phyloP scores from a whole-genome alignment of 345 rosid species.

The Streptanthus diversifolius region DNA sequence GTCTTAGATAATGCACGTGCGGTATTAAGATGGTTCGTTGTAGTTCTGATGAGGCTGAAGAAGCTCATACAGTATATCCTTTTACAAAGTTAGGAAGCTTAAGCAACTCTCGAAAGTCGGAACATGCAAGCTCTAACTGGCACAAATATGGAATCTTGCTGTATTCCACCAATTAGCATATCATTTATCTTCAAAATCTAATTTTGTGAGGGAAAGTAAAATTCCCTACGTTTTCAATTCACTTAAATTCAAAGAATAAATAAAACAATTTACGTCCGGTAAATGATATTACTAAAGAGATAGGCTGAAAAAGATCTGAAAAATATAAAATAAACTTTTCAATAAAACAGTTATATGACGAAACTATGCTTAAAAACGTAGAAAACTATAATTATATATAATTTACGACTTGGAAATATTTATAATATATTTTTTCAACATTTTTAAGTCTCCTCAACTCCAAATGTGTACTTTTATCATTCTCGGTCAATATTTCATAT shows the following conservation, averaged over 20 bases:
- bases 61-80: not conserved
- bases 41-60: not conserved
- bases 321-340: not conserved
- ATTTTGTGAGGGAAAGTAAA: not conserved
- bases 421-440: not conserved
- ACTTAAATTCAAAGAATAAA: not conserved
- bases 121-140: not conserved
- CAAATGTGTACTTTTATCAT: not conserved
- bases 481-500: not conserved
- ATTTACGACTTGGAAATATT: not conserved
- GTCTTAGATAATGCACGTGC: slow-evolving; percentile 20
- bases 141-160: not conserved
- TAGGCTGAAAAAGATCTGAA: not conserved
- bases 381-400: not conserved
- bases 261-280: not conserved
- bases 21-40: slow-evolving; percentile 8
- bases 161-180: not conserved
- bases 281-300: not conserved
- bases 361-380: not conserved
- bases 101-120: not conserved
- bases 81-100: not conserved
- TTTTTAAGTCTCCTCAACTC: not conserved
- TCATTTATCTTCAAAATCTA: not conserved
- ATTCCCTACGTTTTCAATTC: not conserved
- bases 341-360: not conserved